Base-by-base conservation (phyloP, 2,329 filamentous ascomycete species). In the Thelonectria blattea region DNA sequence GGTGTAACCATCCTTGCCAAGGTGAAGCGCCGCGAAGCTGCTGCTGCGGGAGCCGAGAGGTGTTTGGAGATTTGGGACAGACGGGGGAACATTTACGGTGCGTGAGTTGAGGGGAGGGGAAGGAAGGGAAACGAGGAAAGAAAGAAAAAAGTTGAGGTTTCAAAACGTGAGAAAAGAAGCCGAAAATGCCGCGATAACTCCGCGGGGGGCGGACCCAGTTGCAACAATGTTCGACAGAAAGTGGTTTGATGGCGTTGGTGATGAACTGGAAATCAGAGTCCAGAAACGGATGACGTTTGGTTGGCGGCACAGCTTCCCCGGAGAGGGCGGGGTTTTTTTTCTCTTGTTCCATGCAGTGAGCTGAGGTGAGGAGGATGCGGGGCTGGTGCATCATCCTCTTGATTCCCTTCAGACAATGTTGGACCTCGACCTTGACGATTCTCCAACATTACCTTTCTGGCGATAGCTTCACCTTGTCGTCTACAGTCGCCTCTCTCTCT, bases 41-140 rank as follows among this genome's bases (percentile, higher is more conserved):
- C 56, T 43, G 68, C 54, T 32, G 68, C 61, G 10, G 74, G 67
- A 55, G 67, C 53, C 55, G 77, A 73, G 64, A 96, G 78, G 75
- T 96, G 92, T 73, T 89, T 85, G 62, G 88, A 82, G 63, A 96
- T 74, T 74, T 92, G 91, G 52, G 85, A 88, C 58, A 96, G 76
- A 68, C 93, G 87, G 63, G 85, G 85, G 78, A 93, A 89, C 93
- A 97, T 96, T 24, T 24, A 24, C 22, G 69, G 69, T 66, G n/a
- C n/a, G n/a, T 54, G 58, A 52, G 43, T 27, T 30, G 8, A 30
- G 9, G 27, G 27, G 9, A 2, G 27, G 27, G 27, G 27, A 8
- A 9, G 27, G 2, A 30, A 30, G 6, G 22, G 22, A 6, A 24
- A 24, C 3, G 3, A 6, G 56, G 51, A 53, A 54, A 47, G 4